phyloP scores from a whole-genome alignment of 345 rosid genomes.

The Eucalyptus viminalis region DNA sequence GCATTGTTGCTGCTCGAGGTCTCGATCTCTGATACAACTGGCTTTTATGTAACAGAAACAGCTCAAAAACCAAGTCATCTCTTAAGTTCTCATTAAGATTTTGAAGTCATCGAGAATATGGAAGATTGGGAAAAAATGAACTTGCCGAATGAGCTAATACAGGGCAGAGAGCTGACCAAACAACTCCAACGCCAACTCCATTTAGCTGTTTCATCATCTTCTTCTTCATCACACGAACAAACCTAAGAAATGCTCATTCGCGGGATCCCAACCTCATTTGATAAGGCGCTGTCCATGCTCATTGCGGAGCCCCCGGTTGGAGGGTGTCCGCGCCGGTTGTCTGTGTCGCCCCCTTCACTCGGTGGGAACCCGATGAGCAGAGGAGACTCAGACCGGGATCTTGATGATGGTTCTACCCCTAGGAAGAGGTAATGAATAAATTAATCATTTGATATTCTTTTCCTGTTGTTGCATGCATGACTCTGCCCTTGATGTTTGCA shows the following conservation, averaged over 20 bases:
- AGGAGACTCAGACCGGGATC: slow-evolving; percentile 35
- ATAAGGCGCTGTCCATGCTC: slow-evolving; percentile 40
- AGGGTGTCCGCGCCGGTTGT: background rate
- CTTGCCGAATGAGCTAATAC: slow-evolving; percentile 28
- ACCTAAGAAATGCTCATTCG: slow-evolving; percentile 19
- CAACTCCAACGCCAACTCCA: slow-evolving; percentile 35
- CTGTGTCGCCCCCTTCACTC: slow-evolving; percentile 26
- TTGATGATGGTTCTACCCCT: slow-evolving; percentile 6
- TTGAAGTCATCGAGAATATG: slow-evolving; percentile 5
- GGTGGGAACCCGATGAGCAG: slow-evolving; percentile 44
- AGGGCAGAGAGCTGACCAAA: slow-evolving; percentile 49
- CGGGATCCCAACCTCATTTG: slow-evolving; percentile 40
- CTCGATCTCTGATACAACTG: background rate
- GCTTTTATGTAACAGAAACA: background rate
- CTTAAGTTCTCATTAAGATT: background rate
- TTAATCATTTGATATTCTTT: background rate
- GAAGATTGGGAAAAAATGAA: slow-evolving; percentile 43
- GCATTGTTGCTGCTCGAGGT: background rate
- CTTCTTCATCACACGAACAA: slow-evolving; percentile 33
- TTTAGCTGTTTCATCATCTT: slow-evolving; percentile 18
- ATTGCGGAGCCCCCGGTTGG: background rate
- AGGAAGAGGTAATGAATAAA: slow-evolving; percentile 12
- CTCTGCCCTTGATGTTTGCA: background rate
- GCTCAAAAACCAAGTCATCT: background rate
- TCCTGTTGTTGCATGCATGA: background rate